Evolutionary conservation across 345 rosid genomes (phyloP).

Genomic region (Acer negundo): DNA sequence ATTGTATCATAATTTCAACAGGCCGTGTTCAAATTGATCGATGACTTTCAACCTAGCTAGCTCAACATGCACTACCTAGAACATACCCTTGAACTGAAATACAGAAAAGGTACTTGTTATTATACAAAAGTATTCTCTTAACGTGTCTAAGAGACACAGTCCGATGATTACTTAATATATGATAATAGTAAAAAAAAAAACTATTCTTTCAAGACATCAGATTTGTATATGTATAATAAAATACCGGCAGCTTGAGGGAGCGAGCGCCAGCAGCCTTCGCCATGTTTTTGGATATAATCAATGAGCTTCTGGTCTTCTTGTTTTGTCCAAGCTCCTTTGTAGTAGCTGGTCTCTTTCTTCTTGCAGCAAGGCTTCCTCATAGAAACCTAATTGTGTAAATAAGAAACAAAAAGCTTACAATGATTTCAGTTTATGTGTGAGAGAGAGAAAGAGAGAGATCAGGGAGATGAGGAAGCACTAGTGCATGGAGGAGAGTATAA

Average conservation of each 20-base stretch:
- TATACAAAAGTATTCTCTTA: too few relatives aligned
- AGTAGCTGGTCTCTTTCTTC: conserved; percentile 8
- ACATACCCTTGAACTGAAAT: too few relatives aligned
- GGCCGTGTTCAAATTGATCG: too few relatives aligned
- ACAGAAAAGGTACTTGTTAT: too few relatives aligned
- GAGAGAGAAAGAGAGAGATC: neutral
- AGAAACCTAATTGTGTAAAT: neutral
- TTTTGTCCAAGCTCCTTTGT: conserved; percentile 35
- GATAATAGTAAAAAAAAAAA: too few relatives aligned
- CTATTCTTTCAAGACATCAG: too few relatives aligned
- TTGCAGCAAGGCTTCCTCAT: conserved; percentile 37
- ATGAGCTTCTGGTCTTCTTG: conserved; percentile 40
- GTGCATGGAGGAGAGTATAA: neutral
- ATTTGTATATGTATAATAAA: neutral
- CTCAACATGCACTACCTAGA: too few relatives aligned
- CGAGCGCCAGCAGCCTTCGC: conserved; percentile 39
- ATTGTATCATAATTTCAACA: too few relatives aligned
- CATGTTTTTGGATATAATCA: conserved; percentile 27
- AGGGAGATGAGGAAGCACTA: neutral
- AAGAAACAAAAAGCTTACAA: neutral
- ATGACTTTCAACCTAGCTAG: too few relatives aligned
- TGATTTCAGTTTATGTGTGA: neutral
- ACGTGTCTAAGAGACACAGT: too few relatives aligned
- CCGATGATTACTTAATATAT: too few relatives aligned
- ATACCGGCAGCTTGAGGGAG: conserved; percentile 40